Base-by-base conservation (phyloP, 2,329 filamentous ascomycete species). In the Alternaria hordeiaustralica region DNA sequence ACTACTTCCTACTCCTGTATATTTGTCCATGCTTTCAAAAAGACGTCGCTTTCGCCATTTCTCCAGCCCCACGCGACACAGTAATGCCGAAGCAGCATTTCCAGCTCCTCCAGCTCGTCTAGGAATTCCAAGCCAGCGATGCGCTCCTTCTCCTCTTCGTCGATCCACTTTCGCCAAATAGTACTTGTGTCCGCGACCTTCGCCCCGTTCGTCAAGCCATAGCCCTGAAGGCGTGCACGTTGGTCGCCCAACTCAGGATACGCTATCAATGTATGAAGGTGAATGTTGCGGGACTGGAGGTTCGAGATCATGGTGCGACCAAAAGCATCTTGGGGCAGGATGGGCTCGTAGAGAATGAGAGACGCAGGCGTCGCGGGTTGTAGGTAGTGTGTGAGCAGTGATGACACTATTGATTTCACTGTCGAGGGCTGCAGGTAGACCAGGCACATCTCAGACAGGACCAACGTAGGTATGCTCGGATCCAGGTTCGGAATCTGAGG, bases 21-120 rank as follows among this genome's bases (percentile, higher is more conserved):
- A 26, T 70, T 65, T 8, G 41, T 59, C 79, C 79, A 81, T 12
- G 79, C 78, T 43, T 63, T 71, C 18, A 68, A 68, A 55, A 81
- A 81, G 4, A 79, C 58, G 15, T 73, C 60, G 64, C 53, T 65
- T 7, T 70, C 80, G 2, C 74, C 78, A 30, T 89, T 88, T 71
- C 87, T 89, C 88, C 92, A 96, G 1, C 90, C 96, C 95, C 95
- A 98, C 5, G 89, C 90, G 46, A 99, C 87, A 67, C 94, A 89
- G 75, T 99, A 99, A 83, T 99, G 96, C 68, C 87, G 88, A 1
- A 94, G 92, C 71, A 99, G 81, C 70, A 99, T 80, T 73, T 90
- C 86, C 91, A 96, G 97, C 82, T 99, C 96, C 80, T 99, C 96
- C 23, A 97, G 87, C 81, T 99, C 96, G 81, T 99, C 96, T 66